Evolutionary conservation across 495 filamentous ascomycete species (phyloP), one percentile per base, ranked within the genome.

Genomic region (Penicillium goetzii): DNA sequence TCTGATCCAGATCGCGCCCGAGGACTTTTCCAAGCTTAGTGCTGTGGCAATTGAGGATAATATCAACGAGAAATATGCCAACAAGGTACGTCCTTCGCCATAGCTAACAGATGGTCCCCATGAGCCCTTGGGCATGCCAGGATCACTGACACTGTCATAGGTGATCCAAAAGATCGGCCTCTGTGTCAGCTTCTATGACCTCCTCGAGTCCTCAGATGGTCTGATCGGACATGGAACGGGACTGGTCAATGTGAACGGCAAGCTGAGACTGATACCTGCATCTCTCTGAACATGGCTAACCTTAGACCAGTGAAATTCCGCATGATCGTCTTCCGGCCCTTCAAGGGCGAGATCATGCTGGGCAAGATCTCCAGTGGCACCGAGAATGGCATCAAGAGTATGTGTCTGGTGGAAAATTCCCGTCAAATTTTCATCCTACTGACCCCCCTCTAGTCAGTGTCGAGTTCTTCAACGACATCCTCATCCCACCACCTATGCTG

Each of bases 61-160:
- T 64, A 93, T 99, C 78, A 97, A 98, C 68, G 84, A 86, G 59
- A 99, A 98, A 78, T 99, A 97, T 76, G 87, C 94, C 56, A 96
- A 99, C 80, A 94, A 92, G 76, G 90, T 92, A 55, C 60, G 80
- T 21, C 7, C 5, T 11, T 15, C 9, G 9, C 32, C 33, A 55
- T 17, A 4, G 10, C 17, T 25, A 2, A 52, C 8, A 17, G 23
- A 30, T 34, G 30, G 9, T 12, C 51, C 17, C 21, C 5, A 34
- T 34, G 11, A 19, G 3, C 14, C 47, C 26, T 26, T 28, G 14
- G 11, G 11, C 7, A 51, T 30, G 23, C 47, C 25, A 51, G 15
- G 14, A 28, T 23, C 47, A 12, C 52, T 36, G 8, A 45, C 32
- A 12, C 43, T 47, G 14, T 23, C 51, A 19, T 62, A 86, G 84